A percentile compares a stretch with the other conserved stretches of the same genome.
Conservation (phyloP, 495 filamentous ascomycete genomes). For the Podospora bellae-mahoneyi region DNA sequence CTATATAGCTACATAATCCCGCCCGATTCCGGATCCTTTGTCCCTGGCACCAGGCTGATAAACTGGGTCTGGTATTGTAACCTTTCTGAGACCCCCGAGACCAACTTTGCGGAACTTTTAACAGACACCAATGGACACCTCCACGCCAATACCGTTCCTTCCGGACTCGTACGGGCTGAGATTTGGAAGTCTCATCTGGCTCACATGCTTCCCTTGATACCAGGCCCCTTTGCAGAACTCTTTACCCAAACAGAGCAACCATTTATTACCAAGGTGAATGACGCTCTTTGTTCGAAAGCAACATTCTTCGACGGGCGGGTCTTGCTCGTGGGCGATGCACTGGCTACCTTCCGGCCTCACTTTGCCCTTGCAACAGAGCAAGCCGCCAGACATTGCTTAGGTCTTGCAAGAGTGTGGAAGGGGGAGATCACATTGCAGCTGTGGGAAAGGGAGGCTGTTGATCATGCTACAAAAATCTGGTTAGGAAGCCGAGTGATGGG, state of each 20-base stretch:
- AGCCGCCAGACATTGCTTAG: constrained; percentile 41
- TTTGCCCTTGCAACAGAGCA: constrained; percentile 44
- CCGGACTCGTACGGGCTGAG: constrained; percentile 37
- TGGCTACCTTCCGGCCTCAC: constrained; percentile 50
- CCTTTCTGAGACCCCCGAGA: constrained; percentile 35
- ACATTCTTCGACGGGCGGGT: constrained; percentile 42
- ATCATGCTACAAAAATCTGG: constrained; percentile 8
- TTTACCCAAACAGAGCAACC: constrained; percentile 38
- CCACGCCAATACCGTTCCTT: constrained; percentile 45
- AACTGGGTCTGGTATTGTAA: constrained; percentile 55
- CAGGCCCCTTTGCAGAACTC: constrained; percentile 45
- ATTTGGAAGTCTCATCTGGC: constrained; percentile 40
- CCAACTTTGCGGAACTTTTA: constrained; percentile 37
- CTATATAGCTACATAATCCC: constrained; percentile 45
- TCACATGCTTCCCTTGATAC: constrained; percentile 24
- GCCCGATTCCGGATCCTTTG: constrained; percentile 39
- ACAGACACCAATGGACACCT: constrained; percentile 42
- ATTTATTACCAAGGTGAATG: constrained; percentile 51
- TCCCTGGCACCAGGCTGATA: constrained; percentile 38
- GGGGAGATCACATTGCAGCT: constrained; percentile 11
- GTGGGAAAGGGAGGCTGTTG: constrained; percentile 15
- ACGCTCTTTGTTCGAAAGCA: constrained; percentile 35
- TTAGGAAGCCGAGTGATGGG: constrained; percentile 16
- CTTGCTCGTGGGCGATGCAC: constrained; percentile 49
- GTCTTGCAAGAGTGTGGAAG: constrained; percentile 32